Conservation (phyloP, 805 yeast genomes). For the Ogataea henricii region DNA sequence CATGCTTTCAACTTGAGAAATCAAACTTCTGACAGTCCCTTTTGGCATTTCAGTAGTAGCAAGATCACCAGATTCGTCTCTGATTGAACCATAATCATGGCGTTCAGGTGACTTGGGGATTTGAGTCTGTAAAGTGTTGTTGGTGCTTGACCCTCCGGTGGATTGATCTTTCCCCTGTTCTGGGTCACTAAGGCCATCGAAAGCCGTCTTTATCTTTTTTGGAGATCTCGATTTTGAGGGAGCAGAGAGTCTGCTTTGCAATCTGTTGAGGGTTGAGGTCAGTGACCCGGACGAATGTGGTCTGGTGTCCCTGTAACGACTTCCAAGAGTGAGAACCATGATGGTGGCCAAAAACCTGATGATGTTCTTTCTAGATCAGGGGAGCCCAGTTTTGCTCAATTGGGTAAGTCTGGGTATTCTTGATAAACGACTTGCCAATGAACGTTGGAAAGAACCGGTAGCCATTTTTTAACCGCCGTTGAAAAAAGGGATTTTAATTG, state of each 20-base stretch:
- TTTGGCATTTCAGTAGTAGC: neutral
- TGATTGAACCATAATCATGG: constrained; percentile 11
- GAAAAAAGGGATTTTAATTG: neutral
- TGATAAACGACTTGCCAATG: too few species aligned
- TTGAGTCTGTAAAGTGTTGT: neutral
- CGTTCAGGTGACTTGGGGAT: neutral
- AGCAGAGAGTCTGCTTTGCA: constrained; percentile 21
- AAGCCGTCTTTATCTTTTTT: constrained; percentile 23
- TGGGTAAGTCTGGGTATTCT: too few species aligned
- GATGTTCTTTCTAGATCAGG: neutral
- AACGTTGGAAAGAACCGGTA: neutral
- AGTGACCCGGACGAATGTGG: constrained; percentile 20
- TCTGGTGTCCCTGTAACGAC: constrained; percentile 15
- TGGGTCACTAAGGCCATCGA: constrained; percentile 17
- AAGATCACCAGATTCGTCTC: neutral
- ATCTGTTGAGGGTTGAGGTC: constrained; percentile 18
- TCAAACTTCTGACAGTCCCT: constrained; percentile 15
- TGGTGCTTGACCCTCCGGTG: neutral
- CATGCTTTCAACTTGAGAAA: constrained; percentile 12
- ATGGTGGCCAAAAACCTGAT: neutral
- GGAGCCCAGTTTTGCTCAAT: neutral
- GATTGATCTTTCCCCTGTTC: constrained; percentile 7
- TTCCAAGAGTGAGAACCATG: constrained; percentile 14
- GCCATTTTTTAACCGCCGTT: neutral
- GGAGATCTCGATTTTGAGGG: constrained; percentile 23